Percentiles rank a stretch among this genome's conserved stretches.
Conservation (phyloP, 73 alveolate species). For the Tetrahymena elliotti region DNA sequence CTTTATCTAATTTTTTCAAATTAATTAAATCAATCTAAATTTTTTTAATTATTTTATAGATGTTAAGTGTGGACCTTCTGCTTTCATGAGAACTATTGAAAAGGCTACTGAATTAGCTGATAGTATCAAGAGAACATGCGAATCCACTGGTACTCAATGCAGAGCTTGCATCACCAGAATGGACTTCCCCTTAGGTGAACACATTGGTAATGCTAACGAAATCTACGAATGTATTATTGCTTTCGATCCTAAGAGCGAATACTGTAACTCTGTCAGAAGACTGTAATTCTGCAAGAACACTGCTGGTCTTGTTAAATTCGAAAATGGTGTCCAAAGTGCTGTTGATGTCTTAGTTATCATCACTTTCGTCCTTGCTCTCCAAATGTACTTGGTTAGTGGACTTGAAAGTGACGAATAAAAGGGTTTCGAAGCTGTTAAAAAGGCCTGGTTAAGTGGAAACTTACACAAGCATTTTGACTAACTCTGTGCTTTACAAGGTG, state of each 20-base stretch:
- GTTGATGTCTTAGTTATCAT: neutral
- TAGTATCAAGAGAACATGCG: conserved; percentile 15
- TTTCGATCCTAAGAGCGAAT: neutral
- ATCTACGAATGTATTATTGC: neutral
- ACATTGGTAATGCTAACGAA: neutral
- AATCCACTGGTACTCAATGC: neutral
- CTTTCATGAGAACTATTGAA: conserved; percentile 45
- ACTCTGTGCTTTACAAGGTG: neutral
- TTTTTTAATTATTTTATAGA: neutral
- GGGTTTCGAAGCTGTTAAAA: neutral
- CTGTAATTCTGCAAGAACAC: neutral
- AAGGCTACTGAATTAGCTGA: conserved; percentile 43
- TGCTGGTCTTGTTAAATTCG: neutral
- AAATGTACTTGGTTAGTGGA: neutral
- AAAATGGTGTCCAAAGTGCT: neutral
- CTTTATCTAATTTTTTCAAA: no score
- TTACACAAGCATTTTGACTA: neutral
- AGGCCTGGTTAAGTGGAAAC: neutral
- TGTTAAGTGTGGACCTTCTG: conserved; percentile 50
- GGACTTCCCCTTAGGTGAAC: conserved; percentile 6
- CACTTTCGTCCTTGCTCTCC: neutral
- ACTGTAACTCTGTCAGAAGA: neutral
- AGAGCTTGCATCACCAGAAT: neutral
- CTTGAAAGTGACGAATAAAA: neutral
- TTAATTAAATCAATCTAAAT: no score